Percentiles rank a stretch among this genome's conserved stretches.
Conservation (phyloP, 441 rosid genomes). For the Adansonia grandidieri region DNA sequence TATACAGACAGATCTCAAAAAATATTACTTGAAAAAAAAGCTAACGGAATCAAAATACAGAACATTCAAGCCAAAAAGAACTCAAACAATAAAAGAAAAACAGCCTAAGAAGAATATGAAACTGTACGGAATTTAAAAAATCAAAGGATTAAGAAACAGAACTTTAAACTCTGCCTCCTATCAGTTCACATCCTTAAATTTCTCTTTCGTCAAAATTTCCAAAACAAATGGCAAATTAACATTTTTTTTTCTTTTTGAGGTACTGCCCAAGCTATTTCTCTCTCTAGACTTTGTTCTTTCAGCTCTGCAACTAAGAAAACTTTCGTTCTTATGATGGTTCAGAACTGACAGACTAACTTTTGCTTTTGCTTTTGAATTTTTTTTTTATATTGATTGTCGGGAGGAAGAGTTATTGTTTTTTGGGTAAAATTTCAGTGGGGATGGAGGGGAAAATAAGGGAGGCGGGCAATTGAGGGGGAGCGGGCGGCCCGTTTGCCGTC, state of each 20-base stretch:
- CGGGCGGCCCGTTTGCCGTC: constrained; percentile 19
- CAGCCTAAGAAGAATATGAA: constrained; percentile 26
- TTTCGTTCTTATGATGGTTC: constrained; percentile 24
- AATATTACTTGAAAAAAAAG: background rate
- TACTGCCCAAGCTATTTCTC: constrained; percentile 26
- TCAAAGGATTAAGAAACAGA: constrained; percentile 24
- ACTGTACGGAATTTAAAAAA: constrained; percentile 29
- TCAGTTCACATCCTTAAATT: background rate
- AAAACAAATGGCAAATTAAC: constrained; percentile 11
- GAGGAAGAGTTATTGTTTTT: background rate
- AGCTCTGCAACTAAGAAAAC: constrained; percentile 22
- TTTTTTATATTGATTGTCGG: background rate
- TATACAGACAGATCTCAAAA: constrained; percentile 1
- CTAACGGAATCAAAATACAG: background rate
- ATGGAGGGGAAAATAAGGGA: constrained; percentile 7
- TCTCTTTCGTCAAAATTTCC: constrained; percentile 25
- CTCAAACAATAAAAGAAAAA: constrained; percentile 29
- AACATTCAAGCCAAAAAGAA: constrained; percentile 16
- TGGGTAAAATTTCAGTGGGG: constrained; percentile 24
- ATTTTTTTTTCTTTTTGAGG: background rate
- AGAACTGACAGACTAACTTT: constrained; percentile 32
- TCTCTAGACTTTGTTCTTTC: background rate
- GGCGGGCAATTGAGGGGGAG: background rate
- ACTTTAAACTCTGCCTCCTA: constrained; percentile 13
- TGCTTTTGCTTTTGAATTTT: constrained; percentile 36